Evolutionary conservation across 352 stramenopile species (phyloP).

Genomic region (Globisporangium rhizosaccharum): DNA sequence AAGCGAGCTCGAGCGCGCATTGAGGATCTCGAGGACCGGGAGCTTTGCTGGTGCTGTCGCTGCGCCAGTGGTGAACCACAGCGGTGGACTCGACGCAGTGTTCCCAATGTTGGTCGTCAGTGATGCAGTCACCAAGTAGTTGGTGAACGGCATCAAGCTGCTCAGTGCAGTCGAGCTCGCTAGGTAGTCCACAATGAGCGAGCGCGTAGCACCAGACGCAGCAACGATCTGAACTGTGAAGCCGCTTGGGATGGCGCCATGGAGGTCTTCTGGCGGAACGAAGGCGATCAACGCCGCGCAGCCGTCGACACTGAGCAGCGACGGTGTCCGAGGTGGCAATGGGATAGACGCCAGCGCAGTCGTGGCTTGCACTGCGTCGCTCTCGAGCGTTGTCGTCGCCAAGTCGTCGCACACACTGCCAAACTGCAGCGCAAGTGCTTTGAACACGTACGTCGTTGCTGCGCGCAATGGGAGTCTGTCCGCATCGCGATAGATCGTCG

Average conservation of each 20-base stretch:
- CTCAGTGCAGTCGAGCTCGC: constrained; percentile 9
- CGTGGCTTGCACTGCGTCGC: constrained; percentile 20
- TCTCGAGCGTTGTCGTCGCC: constrained; percentile 18
- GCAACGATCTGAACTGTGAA: constrained; percentile 1
- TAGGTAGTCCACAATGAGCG: constrained; percentile 5
- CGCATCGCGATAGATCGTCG: constrained; percentile 15
- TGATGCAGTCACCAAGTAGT: constrained; percentile 23
- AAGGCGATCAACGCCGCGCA: constrained; percentile 19
- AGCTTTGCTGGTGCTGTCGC: constrained; percentile 16
- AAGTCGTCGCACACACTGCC: constrained; percentile 34
- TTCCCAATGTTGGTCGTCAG: constrained; percentile 12
- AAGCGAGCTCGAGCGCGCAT: constrained; percentile 24
- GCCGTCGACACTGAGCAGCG: constrained; percentile 13
- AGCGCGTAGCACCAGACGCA: not conserved
- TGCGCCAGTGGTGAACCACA: constrained; percentile 19
- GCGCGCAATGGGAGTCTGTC: constrained; percentile 15
- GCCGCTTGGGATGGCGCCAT: constrained; percentile 20
- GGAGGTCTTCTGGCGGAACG: constrained; percentile 24
- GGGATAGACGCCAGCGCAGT: constrained; percentile 26
- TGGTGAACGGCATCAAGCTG: constrained; percentile 21
- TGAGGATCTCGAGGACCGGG: constrained; percentile 3
- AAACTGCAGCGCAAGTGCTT: constrained; percentile 34
- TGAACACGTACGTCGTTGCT: constrained; percentile 32
- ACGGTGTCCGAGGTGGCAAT: constrained; percentile 13
- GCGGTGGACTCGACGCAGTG: constrained; percentile 14